Base-by-base conservation (phyloP, 257 asterid genomes). In the Ballota nigra region DNA sequence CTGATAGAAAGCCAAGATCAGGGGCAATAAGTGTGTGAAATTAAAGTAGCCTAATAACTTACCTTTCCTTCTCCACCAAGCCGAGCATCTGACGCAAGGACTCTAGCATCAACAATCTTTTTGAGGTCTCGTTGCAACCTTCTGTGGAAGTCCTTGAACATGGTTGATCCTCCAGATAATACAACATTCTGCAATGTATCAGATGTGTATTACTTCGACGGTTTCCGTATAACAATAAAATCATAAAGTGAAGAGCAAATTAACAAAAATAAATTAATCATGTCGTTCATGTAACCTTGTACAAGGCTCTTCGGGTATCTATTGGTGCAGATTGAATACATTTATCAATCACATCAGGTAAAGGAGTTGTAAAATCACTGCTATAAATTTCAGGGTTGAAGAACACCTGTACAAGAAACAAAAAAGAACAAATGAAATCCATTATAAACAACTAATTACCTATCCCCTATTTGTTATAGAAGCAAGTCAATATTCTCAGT, bases 261-360 rank as follows among this genome's bases (percentile, higher is more conserved):
- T 5, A 65, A 52, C 29, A 69, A 70, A 33, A 71, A 73, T 58
- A 52, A 16, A 55, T 63, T 15, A 56, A 71, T 56, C 33, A 57
- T 61, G n/a, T 47, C 73, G 36, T 64, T n/a, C n/a, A 63, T 15
- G 57, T 65, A 75, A 92, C 99, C 98, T 95, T 89, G 72, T 95
- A 92, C 81, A 92, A 78, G 74, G 97, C 93, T 81, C 99, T 84
- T 83, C 99, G 92, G 74, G 99, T 95, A 85, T 92, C 99, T 73
- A 95, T 95, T 20, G 98, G 99, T 61, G 99, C 91, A n/a, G 99
- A 92, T 64, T 88, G 98, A 49, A 95, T 95, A 74, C 99, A 95
- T 79, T 86, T 92, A 83, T 95, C 99, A 43, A 95, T 88, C 51
- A 88, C 85, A n/a, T 79, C 89, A 3, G 97, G 96, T 69, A 95